A percentile compares a stretch with the other conserved stretches of the same genome.
Evolutionary conservation across 75 land plant species (phyloP).

Genomic region (Cupressus sempervirens): DNA sequence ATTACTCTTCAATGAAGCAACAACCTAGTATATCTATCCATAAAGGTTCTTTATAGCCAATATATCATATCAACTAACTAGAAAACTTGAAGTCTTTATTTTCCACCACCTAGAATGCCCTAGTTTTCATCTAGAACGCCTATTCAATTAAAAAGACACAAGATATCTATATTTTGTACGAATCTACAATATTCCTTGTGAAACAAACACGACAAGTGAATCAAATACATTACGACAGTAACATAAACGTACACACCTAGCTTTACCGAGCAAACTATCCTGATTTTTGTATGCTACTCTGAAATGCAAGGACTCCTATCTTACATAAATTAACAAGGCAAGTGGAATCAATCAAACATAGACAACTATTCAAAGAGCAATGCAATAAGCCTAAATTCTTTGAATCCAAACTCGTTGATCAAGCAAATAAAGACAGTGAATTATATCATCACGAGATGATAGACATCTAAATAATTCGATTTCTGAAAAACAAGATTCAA

Average conservation of each 20-base stretch:
- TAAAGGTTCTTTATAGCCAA: background rate
- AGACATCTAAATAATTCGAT: background rate
- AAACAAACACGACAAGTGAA: background rate
- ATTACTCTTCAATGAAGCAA: background rate
- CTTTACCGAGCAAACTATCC: background rate
- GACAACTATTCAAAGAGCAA: background rate
- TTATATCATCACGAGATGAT: background rate
- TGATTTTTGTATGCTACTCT: background rate
- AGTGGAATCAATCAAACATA: background rate
- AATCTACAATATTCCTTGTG: background rate
- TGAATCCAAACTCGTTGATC: background rate
- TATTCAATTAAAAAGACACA: background rate
- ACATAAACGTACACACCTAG: background rate
- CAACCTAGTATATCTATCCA: background rate
- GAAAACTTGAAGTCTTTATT: no score
- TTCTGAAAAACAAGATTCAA: background rate
- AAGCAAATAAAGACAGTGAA: background rate
- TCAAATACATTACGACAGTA: background rate
- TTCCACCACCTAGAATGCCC: background rate
- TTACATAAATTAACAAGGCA: background rate
- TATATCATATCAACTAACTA: background rate
- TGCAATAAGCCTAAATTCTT: background rate
- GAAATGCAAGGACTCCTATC: background rate
- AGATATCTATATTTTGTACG: background rate
- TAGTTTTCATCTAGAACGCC: no score